Conservation (phyloP, 2,329 filamentous ascomycete species). For the Diaporthe batatas region DNA sequence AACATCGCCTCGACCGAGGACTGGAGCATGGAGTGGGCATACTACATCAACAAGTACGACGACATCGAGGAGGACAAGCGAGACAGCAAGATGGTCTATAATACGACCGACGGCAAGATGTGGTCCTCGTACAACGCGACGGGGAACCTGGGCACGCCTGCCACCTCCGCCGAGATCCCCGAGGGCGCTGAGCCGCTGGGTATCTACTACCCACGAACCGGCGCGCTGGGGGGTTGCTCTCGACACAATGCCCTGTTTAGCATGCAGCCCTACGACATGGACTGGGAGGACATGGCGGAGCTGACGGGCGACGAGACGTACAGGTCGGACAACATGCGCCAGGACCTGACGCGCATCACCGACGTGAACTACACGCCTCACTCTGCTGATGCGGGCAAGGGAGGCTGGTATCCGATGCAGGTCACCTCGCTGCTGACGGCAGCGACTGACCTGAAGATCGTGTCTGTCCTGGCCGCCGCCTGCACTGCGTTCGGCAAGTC, state of each 20-base stretch:
- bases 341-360: slow-evolving; percentile 63
- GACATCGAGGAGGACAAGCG: slow-evolving; percentile 42
- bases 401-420: slow-evolving; percentile 68
- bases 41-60: slow-evolving; percentile 37
- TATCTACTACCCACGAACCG: slow-evolving; percentile 47
- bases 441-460: slow-evolving; percentile 64
- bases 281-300: slow-evolving; percentile 62
- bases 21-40: slow-evolving; percentile 28
- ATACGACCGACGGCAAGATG: slow-evolving; percentile 35
- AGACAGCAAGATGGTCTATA: slow-evolving; percentile 34
- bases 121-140: slow-evolving; percentile 42
- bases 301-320: slow-evolving; percentile 65
- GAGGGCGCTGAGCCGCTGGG: slow-evolving; percentile 47
- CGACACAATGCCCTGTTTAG: slow-evolving; percentile 64
- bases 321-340: slow-evolving; percentile 62
- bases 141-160: slow-evolving; percentile 50
- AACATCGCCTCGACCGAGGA: slow-evolving; percentile 26
- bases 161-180: slow-evolving; percentile 55
- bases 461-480: slow-evolving; percentile 64
- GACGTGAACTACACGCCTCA: slow-evolving; percentile 59
- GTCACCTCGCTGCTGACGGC: slow-evolving; percentile 64
- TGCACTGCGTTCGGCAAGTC: slow-evolving; percentile 48
- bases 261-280: slow-evolving; percentile 62
- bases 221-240: slow-evolving; percentile 50
- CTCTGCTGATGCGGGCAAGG: slow-evolving; percentile 64